Base-by-base conservation (phyloP, 1,139 yeast genomes). In the Kodamaea sp. region DNA sequence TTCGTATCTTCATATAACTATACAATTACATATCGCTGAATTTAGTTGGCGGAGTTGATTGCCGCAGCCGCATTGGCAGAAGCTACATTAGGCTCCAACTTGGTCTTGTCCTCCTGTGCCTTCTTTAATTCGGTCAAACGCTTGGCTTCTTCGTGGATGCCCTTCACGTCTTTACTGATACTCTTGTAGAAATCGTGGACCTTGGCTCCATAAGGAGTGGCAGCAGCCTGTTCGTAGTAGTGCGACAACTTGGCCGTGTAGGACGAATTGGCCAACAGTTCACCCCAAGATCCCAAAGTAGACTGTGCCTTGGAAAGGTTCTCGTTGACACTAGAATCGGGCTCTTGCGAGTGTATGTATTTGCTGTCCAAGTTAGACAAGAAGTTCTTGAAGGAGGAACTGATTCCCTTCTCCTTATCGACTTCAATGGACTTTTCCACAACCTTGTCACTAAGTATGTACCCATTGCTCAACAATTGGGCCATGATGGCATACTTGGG, bases 401-500 rank as follows among this genome's bases (percentile, higher is more conserved):
- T 70, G 49, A 73, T 63, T 0, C 94, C 94, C 52, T 80, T 76
- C 50, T 79, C 68, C 45, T 78, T 68, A 56, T 84, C 95, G 43
- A 80, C 69, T 14, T 71, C 76, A 36, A 82, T 66, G 12, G 84
- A 79, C 52, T 73, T 73, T 37, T 76, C 72, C 35, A 84, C 67
- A 29, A 83, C 66, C 39, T 71, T 63, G 55, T 85, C 94, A 32
- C 83, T 73, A 26, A 85, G 57, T 16, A 70, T 73, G 55, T 84
- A 85, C 4, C 95, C 95, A 19, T 78, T 76, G 21, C 89, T 73
- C 44, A 85, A 68, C 48, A 83, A 74, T 59, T 85, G 92, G 1
- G 94, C 92, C 63, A 83, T 66, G 39, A 85, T 79, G 16, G 88
- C 80, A 41, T 80, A 64, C 53, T 83, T 83, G 37, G 95, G 95